Percentiles rank a stretch among this genome's conserved stretches.
These are phyloP conservation scores for Wickerhamomyces sydowiorum DNA, from an alignment of 805 yeast genomes.

Conservation along the genomic window DNA sequence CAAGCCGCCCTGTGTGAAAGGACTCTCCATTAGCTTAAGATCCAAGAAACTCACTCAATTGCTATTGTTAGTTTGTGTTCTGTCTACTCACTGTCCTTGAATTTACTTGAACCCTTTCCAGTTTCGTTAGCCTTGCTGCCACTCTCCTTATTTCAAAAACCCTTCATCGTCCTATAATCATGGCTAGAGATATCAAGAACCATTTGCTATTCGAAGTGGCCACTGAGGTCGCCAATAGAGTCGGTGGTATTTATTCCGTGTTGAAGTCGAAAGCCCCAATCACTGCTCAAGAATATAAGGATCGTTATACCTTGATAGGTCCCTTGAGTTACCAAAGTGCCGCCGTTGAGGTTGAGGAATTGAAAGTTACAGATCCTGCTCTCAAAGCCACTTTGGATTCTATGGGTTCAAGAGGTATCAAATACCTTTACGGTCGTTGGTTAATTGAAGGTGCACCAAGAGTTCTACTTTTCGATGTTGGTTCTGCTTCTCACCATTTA, in stretches of 20 bases:
- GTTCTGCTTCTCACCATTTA: constrained; percentile 63
- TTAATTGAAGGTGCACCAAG: constrained; percentile 96
- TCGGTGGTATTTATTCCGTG: constrained; percentile 97
- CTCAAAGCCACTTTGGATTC: constrained; percentile 62
- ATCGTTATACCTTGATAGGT: constrained; percentile 81
- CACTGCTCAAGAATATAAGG: constrained; percentile 88
- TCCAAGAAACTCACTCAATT: too few species aligned
- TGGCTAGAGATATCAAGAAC: constrained; percentile 82
- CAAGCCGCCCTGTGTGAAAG: too few species aligned
- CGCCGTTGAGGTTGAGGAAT: constrained; percentile 75
- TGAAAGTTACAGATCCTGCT: constrained; percentile 49
- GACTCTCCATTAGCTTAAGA: too few species aligned
- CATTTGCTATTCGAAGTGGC: constrained; percentile 91
- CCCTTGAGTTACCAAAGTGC: constrained; percentile 74
- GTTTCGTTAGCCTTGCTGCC: too few species aligned
- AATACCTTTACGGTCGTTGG: constrained; percentile 91
- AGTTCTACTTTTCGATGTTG: constrained; percentile 81
- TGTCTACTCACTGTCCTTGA: too few species aligned
- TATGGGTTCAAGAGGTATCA: constrained; percentile 78
- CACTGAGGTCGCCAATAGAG: constrained; percentile 96
- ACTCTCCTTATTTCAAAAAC: background rate
- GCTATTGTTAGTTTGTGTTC: too few species aligned
- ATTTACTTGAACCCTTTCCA: too few species aligned
- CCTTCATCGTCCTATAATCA: constrained; percentile 15
- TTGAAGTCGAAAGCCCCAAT: constrained; percentile 95